phyloP scores from a whole-genome alignment of 129 eudicot genomes.

The Kitagawia praeruptora region DNA sequence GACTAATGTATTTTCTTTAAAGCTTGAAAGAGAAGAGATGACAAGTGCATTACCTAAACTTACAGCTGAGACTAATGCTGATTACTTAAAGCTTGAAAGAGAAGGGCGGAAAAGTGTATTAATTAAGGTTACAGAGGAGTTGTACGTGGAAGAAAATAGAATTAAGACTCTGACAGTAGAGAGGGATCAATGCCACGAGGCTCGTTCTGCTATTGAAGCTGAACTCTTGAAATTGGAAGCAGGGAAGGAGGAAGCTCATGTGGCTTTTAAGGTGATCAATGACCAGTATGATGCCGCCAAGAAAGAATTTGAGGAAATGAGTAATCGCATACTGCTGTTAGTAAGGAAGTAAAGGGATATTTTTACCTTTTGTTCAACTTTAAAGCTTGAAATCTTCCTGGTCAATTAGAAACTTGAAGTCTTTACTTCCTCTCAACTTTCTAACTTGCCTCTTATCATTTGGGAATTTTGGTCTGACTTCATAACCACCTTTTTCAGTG shows the following conservation, averaged over 20 bases:
- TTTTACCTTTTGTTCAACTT: neutral
- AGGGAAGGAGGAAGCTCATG: neutral
- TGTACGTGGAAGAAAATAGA: neutral
- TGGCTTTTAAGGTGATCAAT: neutral
- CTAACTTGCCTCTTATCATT: neutral
- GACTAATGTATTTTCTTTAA: neutral
- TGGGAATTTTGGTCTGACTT: neutral
- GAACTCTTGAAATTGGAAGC: neutral
- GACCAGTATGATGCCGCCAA: neutral
- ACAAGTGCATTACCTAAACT: neutral
- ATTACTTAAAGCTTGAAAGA: neutral
- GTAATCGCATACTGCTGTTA: neutral
- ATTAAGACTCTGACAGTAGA: neutral
- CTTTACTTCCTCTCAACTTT: neutral
- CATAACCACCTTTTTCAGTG: neutral
- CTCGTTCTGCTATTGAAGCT: neutral
- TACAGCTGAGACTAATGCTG: neutral
- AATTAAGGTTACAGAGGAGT: neutral
- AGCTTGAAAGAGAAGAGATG: neutral
- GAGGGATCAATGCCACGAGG: neutral
- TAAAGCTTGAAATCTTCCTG: neutral
- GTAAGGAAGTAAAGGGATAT: neutral
- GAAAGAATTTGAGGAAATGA: neutral
- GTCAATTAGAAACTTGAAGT: neutral
- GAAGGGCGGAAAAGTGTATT: neutral